phyloP scores from a whole-genome alignment of 208 protist species.

The Wallacemonas sp. region DNA sequence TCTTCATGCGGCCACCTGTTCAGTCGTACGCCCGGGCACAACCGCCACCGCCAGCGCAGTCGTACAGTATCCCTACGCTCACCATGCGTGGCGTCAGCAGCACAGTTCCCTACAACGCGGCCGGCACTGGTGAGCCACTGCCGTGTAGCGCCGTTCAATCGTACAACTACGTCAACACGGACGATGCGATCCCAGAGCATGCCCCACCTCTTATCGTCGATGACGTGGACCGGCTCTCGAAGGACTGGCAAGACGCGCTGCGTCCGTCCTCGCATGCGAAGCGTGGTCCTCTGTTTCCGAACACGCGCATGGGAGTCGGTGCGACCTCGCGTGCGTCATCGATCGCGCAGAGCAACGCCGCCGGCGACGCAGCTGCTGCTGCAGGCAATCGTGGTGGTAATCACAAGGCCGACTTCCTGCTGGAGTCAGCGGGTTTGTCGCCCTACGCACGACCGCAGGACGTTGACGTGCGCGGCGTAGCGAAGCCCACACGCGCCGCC shows the following conservation, averaged over 20 bases:
- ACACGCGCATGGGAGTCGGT: no score
- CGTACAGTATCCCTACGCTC: neutral
- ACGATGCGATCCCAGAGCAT: neutral
- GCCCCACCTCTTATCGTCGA: slow-evolving; percentile 35
- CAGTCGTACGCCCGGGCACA: no score
- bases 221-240: slow-evolving; percentile 29
- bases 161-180: neutral
- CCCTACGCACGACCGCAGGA: slow-evolving; percentile 11
- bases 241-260: slow-evolving; percentile 49
- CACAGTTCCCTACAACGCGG: slow-evolving; percentile 2
- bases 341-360: no score
- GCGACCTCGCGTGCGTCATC: no score
- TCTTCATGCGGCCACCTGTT: neutral
- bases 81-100: neutral
- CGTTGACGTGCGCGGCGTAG: no score
- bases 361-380: no score
- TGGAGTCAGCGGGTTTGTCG: slow-evolving; percentile 6
- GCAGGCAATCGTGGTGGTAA: no score
- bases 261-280: slow-evolving; percentile 10
- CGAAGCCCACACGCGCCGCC: neutral
- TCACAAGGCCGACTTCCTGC: slow-evolving; percentile 7
- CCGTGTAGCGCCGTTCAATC: neutral
- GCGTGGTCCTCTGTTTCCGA: neutral
- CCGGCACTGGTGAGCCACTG: slow-evolving; percentile 3
- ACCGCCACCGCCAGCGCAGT: slow-evolving; percentile 3